These are phyloP conservation scores for Agaricus bisporus DNA, from an alignment of 768 basidiomycete genomes.

Conservation along the genomic window DNA sequence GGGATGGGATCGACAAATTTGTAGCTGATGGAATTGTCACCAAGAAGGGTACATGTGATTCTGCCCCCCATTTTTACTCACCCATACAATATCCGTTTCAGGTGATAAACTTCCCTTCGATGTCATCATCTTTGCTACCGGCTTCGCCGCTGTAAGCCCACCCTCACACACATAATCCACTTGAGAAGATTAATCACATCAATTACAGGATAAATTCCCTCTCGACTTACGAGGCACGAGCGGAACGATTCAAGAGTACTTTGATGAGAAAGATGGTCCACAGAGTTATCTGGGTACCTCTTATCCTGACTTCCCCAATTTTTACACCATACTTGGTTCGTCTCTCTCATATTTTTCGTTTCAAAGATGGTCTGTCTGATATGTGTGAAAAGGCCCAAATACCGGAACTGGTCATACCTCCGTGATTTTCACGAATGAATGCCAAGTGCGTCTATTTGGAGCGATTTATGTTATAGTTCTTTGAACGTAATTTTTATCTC, in stretches of 20 bases:
- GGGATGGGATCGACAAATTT: constrained; percentile 32
- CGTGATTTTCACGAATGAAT: constrained; percentile 35
- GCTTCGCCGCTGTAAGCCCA: constrained; percentile 22
- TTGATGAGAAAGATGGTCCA: constrained; percentile 31
- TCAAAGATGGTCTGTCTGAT: too few relatives aligned
- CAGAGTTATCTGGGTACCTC: constrained; percentile 39
- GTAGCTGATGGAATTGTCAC: constrained; percentile 37
- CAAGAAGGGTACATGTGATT: constrained; percentile 23
- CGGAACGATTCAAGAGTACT: constrained; percentile 34
- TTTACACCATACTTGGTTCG: constrained; percentile 33
- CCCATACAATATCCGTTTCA: constrained; percentile 6
- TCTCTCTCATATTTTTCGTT: neutral
- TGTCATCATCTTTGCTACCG: constrained; percentile 34
- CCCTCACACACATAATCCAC: neutral
- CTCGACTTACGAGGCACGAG: constrained; percentile 24
- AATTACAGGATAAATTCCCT: constrained; percentile 26
- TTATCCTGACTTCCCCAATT: constrained; percentile 41
- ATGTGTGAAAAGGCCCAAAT: constrained; percentile 32
- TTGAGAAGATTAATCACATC: neutral
- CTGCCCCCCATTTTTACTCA: neutral
- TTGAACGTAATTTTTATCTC: constrained; percentile 12
- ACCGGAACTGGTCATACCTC: constrained; percentile 38
- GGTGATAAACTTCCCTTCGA: constrained; percentile 29
- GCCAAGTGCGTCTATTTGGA: constrained; percentile 25
- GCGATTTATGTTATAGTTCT: neutral